Base-by-base conservation (phyloP, 108 stramenopile species). In the Parietichytrium sp. region DNA sequence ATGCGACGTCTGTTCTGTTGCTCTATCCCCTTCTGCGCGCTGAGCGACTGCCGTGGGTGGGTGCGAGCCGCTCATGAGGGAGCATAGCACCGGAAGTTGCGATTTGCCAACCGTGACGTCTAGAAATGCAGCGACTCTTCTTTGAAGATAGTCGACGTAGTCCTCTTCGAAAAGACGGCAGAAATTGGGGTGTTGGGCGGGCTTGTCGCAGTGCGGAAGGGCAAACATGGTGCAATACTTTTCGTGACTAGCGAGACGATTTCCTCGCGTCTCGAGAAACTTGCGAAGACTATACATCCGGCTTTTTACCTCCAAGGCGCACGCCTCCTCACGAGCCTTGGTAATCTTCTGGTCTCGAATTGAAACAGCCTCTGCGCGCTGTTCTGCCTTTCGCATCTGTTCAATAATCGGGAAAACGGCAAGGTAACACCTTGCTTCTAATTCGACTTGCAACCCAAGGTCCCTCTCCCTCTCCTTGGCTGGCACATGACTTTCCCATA, bases 201-300 rank as follows among this genome's bases (percentile, higher is more conserved):
- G 61, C 61, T 16, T 42, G 10, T 33, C 61, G 3, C 61, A 72
- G 20, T 45, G 42, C 20, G 61, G 61, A 72, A 72, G 61, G 29
- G 61, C 61, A 27, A 45, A 72, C 15, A 33, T 45, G 10, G 15
- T 10, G 42, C 61, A 72, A 42, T 42, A 72, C 29, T 33, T 42
- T 6, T 33, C 38, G 42, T 72, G 38, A n/a, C 42, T 72, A 8
- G 61, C 33, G 25, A 72, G 61, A 15, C 23, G n/a, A 6, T 42
- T 33, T 10, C 61, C 61, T 33, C 61, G 61, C 6, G 61, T 72
- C 23, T 72, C 61, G 8, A 72, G 20, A 38, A 72, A 72, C 61
- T 27, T 72, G 10, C 45, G 36, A 6, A 72, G 3, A 1, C 20
- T 38, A 13, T 42, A n/a, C 61, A 72, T 72, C 16, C 61, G 61